phyloP scores from a whole-genome alignment of 345 rosid species.

The Linum usitatissimum region DNA sequence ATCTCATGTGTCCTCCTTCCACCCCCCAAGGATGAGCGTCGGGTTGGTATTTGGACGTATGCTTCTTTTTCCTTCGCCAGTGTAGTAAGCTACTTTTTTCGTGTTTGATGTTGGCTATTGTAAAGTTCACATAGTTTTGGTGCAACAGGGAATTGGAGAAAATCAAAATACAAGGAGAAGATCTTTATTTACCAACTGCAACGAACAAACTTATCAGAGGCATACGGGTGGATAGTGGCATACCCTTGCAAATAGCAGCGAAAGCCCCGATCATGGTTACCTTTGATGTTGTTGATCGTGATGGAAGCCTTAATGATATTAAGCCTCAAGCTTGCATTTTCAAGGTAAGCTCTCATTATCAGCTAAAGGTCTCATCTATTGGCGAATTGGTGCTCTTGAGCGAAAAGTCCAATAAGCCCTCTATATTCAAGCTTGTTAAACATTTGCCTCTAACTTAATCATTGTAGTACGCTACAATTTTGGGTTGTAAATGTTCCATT shows the following conservation, averaged over 20 bases:
- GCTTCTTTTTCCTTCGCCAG: constrained; percentile 6
- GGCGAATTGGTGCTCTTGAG: not conserved
- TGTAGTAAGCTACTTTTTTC: constrained; percentile 2
- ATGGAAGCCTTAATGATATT: constrained; percentile 50
- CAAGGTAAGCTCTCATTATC: constrained; percentile 43
- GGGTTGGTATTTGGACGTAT: constrained; percentile 91
- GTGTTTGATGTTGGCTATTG: constrained; percentile 7
- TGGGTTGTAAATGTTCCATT: not conserved
- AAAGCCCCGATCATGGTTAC: constrained; percentile 95
- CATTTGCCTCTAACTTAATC: not conserved
- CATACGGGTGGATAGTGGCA: constrained; percentile 85
- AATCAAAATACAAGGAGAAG: constrained; percentile 76
- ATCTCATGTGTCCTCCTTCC: constrained; percentile 73
- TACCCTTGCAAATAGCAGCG: constrained; percentile 95
- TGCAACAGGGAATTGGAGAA: constrained; percentile 75
- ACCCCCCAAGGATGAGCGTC: constrained; percentile 88
- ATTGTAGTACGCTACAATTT: no score
- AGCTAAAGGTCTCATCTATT: not conserved
- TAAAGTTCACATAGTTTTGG: constrained; percentile 8
- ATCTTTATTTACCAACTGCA: constrained; percentile 93
- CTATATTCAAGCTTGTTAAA: not conserved
- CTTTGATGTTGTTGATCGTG: constrained; percentile 82
- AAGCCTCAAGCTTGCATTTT: constrained; percentile 95
- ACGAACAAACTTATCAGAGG: constrained; percentile 84
- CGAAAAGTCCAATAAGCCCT: not conserved